Conservation (phyloP, 2,329 filamentous ascomycete species). For the Penicillium sp. region DNA sequence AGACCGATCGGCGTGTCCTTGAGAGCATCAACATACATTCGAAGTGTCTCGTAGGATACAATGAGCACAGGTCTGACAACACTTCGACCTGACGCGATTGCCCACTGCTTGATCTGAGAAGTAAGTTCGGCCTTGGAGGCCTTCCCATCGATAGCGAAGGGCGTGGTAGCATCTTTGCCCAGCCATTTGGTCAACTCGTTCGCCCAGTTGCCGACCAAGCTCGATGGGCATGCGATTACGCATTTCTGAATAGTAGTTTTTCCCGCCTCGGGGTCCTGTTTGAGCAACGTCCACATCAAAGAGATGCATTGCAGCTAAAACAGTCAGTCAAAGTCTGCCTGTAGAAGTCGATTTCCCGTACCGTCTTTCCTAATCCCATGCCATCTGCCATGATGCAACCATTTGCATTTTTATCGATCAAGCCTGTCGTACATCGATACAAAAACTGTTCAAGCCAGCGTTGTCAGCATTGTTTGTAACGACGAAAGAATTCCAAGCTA, state of each 20-base stretch:
- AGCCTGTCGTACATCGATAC: conserved; percentile 90
- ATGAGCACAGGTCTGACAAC: conserved; percentile 93
- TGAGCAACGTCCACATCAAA: conserved; percentile 93
- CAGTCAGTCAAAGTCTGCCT: conserved; percentile 23
- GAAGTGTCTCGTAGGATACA: conserved; percentile 94
- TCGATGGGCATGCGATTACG: conserved; percentile 94
- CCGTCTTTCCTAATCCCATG: conserved; percentile 96
- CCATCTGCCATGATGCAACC: conserved; percentile 99
- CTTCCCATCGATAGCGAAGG: conserved; percentile 96
- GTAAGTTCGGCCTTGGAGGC: conserved; percentile 91
- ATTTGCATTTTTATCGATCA: conserved; percentile 90
- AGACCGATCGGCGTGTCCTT: conserved; percentile 88
- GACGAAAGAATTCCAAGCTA: neutral
- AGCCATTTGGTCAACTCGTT: conserved; percentile 97
- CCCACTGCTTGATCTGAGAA: conserved; percentile 90
- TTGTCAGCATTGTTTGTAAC: conserved; percentile 14
- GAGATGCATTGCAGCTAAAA: conserved; percentile 81
- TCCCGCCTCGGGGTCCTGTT: conserved; percentile 94
- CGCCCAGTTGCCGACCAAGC: conserved; percentile 95
- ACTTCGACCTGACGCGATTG: conserved; percentile 83
- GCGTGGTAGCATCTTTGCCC: conserved; percentile 83
- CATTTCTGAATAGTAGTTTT: conserved; percentile 94
- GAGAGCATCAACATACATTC: conserved; percentile 86
- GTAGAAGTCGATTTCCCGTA: conserved; percentile 25
- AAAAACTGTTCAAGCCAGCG: conserved; percentile 61